phyloP scores from a whole-genome alignment of 2,329 filamentous ascomycete genomes.

The Annulohypoxylon truncatum region DNA sequence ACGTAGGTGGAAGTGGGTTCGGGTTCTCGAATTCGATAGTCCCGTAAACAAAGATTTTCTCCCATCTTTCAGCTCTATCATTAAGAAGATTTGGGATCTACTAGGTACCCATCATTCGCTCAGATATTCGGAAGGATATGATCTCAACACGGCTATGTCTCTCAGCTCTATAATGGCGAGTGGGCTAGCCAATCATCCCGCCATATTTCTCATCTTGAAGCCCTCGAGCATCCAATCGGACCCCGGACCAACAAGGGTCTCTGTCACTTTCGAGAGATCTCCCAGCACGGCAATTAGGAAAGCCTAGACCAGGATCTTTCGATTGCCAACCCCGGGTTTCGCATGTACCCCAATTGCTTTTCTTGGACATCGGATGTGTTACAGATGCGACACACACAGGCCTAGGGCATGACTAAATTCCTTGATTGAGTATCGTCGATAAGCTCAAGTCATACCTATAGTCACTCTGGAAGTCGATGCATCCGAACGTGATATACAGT shows the following conservation, averaged over 20 bases:
- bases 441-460: slow-evolving; percentile 11
- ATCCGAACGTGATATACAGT: slow-evolving; percentile 24
- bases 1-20: slow-evolving; percentile 31
- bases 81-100: slow-evolving; percentile 1
- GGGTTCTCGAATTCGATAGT: slow-evolving; percentile 27
- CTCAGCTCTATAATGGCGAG: not conserved
- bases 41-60: slow-evolving; percentile 2
- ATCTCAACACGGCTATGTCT: not conserved
- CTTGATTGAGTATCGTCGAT: slow-evolving; percentile 12
- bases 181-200: slow-evolving; percentile 13
- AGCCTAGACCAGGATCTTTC: slow-evolving; percentile 15
- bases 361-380: slow-evolving; percentile 40
- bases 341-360: slow-evolving; percentile 29
- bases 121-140: slow-evolving; percentile 1
- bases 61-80: not conserved
- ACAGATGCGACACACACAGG: slow-evolving; percentile 40
- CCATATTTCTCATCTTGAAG: slow-evolving; percentile 1
- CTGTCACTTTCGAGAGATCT: slow-evolving; percentile 31
- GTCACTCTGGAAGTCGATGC: slow-evolving; percentile 24
- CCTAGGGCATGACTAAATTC: slow-evolving; percentile 15
- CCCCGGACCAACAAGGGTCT: slow-evolving; percentile 30
- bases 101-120: not conserved
- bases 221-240: not conserved
- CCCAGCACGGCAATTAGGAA: slow-evolving; percentile 18
- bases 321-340: slow-evolving; percentile 14